Percentiles rank a stretch among this genome's conserved stretches.
phyloP scores from a whole-genome alignment of 108 stramenopile genomes.

The Nannochloropsis oceanica region DNA sequence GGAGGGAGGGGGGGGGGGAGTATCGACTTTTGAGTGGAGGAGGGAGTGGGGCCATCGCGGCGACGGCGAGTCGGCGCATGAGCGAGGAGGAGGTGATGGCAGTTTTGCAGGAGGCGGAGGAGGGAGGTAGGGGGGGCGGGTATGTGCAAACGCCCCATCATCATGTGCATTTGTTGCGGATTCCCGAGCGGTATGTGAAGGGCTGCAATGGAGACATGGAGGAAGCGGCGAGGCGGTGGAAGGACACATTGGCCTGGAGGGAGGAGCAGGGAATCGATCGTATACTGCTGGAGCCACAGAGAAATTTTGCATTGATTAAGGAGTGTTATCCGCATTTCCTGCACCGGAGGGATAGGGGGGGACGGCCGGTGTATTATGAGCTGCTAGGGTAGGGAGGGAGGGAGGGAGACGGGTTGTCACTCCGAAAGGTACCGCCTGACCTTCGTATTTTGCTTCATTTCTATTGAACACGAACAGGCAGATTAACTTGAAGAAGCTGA shows the following conservation, averaged over 20 bases:
- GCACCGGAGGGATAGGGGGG: constrained; percentile 21
- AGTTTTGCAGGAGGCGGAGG: background rate
- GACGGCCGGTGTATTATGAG: constrained; percentile 31
- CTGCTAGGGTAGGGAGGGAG: constrained; percentile 1
- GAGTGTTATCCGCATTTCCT: constrained; percentile 36
- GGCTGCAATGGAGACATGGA: constrained; percentile 22
- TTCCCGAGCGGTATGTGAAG: constrained; percentile 23
- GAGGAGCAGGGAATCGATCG: constrained; percentile 25
- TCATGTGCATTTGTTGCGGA: background rate
- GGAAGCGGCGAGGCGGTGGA: constrained; percentile 31
- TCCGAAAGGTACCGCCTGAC: no score
- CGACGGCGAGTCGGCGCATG: background rate
- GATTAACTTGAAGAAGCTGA: constrained; percentile 14
- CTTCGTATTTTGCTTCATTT: no score
- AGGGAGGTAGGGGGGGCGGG: no score
- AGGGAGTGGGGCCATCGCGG: background rate
- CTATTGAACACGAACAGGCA: no score
- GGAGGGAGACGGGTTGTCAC: background rate
- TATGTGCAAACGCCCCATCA: no score
- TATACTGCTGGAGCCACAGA: constrained; percentile 29
- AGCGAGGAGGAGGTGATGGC: background rate
- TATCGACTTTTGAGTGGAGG: constrained; percentile 1
- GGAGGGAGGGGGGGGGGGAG: background rate
- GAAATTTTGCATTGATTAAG: constrained; percentile 34
- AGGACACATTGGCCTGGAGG: constrained; percentile 36